Conservation (phyloP, 1,284 basidiomycete genomes). For the Cryptococcus floricola region DNA sequence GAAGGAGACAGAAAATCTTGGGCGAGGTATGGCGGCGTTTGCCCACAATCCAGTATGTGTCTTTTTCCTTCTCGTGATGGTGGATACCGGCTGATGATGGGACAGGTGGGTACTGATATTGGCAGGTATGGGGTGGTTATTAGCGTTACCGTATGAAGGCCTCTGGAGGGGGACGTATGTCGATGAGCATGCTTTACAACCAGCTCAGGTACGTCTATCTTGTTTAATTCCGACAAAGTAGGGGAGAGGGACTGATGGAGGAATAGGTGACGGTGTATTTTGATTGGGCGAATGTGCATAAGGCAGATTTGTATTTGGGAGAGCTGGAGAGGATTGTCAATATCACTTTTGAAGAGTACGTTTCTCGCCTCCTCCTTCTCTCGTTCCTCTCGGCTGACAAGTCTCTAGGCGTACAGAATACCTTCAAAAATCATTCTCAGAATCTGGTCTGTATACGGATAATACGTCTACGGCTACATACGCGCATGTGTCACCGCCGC, state of each 20-base stretch:
- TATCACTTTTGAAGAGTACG: conserved; percentile 67
- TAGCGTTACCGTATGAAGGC: conserved; percentile 61
- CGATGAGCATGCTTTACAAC: conserved; percentile 90
- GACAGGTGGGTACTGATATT: conserved; percentile 52
- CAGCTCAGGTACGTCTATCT: conserved; percentile 64
- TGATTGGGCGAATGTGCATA: conserved; percentile 80
- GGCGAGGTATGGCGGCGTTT: conserved; percentile 13
- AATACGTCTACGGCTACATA: conserved; percentile 59
- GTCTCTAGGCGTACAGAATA: conserved; percentile 12
- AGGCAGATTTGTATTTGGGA: conserved; percentile 71
- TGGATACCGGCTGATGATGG: not conserved
- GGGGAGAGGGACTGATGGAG: not conserved
- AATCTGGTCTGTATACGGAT: conserved; percentile 21
- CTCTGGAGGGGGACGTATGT: conserved; percentile 72
- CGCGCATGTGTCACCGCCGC: conserved; percentile 73
- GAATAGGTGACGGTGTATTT: conserved; percentile 77
- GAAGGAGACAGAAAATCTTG: conserved; percentile 16
- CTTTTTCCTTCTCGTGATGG: not conserved
- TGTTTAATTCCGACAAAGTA: not conserved
- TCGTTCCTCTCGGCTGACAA: not conserved
- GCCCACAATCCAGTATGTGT: conserved; percentile 17
- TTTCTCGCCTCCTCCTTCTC: conserved; percentile 1
- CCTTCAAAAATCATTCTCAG: conserved; percentile 18
- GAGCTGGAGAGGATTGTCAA: conserved; percentile 63
- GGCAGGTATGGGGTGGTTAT: conserved; percentile 69